Evolutionary conservation across 805 yeast genomes (phyloP).

Genomic region (Candida sphagnicola): DNA sequence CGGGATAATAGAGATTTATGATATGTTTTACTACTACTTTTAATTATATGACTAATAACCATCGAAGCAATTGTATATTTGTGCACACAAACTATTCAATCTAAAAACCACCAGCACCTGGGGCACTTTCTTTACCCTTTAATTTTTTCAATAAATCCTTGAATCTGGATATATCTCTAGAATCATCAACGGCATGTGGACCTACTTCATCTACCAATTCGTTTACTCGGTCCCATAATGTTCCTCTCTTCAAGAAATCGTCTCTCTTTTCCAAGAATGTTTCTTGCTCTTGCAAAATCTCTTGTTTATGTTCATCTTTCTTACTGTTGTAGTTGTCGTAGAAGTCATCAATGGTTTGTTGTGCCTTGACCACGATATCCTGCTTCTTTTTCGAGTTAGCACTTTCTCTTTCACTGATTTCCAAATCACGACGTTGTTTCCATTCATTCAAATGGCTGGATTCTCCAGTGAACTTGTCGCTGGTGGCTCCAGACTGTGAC

Average conservation of each 20-base stretch:
- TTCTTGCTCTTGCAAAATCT: slow-evolving; percentile 64
- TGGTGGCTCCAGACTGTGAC: slow-evolving; percentile 11
- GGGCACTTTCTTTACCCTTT: slow-evolving; percentile 67
- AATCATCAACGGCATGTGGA: slow-evolving; percentile 38
- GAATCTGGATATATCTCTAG: slow-evolving; percentile 67
- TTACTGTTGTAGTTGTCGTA: slow-evolving; percentile 87
- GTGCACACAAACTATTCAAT: not conserved
- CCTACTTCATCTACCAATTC: slow-evolving; percentile 48
- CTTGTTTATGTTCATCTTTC: slow-evolving; percentile 64
- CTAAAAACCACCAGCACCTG: slow-evolving; percentile 70
- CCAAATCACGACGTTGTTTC: slow-evolving; percentile 77
- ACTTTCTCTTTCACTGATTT: slow-evolving; percentile 75
- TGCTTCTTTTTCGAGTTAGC: slow-evolving; percentile 59
- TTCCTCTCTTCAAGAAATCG: slow-evolving; percentile 45
- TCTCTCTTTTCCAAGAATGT: slow-evolving; percentile 74
- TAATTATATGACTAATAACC: too few relatives aligned
- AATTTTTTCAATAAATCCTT: slow-evolving; percentile 60
- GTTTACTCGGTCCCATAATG: slow-evolving; percentile 59
- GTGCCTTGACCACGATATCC: slow-evolving; percentile 71
- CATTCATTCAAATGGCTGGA: slow-evolving; percentile 60
- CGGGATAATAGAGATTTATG: too few relatives aligned
- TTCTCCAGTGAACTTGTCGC: slow-evolving; percentile 30
- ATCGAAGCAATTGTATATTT: too few relatives aligned
- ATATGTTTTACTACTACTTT: too few relatives aligned
- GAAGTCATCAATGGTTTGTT: slow-evolving; percentile 82